Conservation (phyloP, 495 filamentous ascomycete genomes). For the Neurospora sp. region DNA sequence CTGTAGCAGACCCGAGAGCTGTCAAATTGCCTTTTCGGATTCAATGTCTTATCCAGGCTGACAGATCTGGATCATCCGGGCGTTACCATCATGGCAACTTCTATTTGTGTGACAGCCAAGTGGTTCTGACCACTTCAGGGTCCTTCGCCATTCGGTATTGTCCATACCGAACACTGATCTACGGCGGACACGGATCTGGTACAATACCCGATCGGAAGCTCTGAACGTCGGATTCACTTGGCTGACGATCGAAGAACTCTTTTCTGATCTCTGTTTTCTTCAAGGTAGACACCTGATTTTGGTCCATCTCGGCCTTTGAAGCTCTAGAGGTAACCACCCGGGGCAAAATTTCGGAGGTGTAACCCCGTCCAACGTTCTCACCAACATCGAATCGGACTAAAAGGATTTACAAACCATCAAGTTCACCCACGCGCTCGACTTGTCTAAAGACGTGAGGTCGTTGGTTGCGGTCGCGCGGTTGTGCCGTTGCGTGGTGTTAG, state of each 20-base stretch:
- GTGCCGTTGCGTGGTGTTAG: neutral
- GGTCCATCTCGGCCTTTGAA: neutral
- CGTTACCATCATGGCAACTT: neutral
- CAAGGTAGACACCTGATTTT: neutral
- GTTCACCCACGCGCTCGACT: neutral
- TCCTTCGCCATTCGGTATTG: neutral
- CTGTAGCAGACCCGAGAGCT: neutral
- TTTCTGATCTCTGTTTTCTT: neutral
- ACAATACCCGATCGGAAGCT: neutral
- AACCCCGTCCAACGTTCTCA: neutral
- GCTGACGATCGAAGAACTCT: neutral
- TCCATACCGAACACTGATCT: neutral
- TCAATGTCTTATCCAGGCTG: neutral
- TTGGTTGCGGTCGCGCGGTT: neutral
- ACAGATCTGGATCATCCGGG: neutral
- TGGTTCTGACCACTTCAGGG: neutral
- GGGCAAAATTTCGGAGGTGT: neutral
- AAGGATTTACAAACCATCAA: neutral
- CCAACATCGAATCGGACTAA: neutral
- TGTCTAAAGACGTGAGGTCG: neutral
- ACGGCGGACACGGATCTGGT: neutral
- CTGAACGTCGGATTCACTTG: neutral
- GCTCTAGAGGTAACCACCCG: no score
- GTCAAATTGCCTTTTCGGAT: neutral
- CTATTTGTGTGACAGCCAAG: neutral